These are phyloP conservation scores for Thymus mandschuricus DNA, from an alignment of 257 asterid species.

Conservation along the genomic window DNA sequence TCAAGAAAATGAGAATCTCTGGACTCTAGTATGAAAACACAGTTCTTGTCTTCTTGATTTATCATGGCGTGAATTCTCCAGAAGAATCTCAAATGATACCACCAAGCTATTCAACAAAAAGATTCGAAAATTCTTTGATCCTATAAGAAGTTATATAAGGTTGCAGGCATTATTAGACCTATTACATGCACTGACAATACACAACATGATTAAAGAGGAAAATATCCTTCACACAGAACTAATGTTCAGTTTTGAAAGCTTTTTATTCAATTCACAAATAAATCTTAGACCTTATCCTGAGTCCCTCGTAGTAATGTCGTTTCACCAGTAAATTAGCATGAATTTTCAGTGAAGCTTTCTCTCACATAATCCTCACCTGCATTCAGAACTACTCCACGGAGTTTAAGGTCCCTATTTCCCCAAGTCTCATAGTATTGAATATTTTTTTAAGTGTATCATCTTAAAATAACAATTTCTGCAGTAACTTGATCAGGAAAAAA, in stretches of 20 bases:
- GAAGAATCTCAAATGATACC: conserved; percentile 24
- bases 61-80: conserved; percentile 8
- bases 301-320: not conserved
- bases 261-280: conserved; percentile 5
- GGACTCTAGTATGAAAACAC: conserved; percentile 23
- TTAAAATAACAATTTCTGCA: no score
- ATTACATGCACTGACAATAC: not conserved
- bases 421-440: not conserved
- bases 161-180: conserved; percentile 19
- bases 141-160: conserved; percentile 8
- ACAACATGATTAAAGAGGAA: conserved; percentile 4
- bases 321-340: not conserved
- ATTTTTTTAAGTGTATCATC: not conserved
- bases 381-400: not conserved
- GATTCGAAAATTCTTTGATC: not conserved
- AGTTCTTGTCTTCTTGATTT: conserved; percentile 30
- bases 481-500: conserved; percentile 25
- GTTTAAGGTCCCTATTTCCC: conserved; percentile 5
- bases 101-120: conserved; percentile 19
- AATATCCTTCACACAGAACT: conserved; percentile 14
- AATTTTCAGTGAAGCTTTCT: not conserved
- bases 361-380: not conserved
- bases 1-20: conserved; percentile 25
- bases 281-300: conserved; percentile 18
- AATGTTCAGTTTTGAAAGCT: conserved; percentile 19